Evolutionary conservation across 1,284 basidiomycete species (phyloP), one percentile per base, ranked within the genome.

Genomic region (Puccinia brachypodii): DNA sequence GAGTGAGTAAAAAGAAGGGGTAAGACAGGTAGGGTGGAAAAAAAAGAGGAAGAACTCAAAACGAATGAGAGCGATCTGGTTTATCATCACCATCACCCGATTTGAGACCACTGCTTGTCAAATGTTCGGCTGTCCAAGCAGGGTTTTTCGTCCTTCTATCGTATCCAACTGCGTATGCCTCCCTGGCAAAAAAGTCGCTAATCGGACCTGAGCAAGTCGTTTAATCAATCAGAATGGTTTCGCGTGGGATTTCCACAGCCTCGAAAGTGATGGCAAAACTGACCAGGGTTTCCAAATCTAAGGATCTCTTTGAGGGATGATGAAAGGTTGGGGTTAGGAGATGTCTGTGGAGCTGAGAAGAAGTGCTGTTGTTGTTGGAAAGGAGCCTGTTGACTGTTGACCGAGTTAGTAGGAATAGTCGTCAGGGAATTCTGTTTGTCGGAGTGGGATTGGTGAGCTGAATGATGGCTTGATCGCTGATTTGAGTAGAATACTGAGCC

Each of bases 141-240:
- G 96, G 95, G 88, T 99, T 96, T 33, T 94, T 89, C 82, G 96
- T 88, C 14, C 94, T 89, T 73, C 97, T 90, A 86, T 99, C 96
- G 87, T 99, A 99, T 2, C 91, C 93, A 3, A 94, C 91, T 33
- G 93, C 91, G 86, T 96, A 97, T 9, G 93, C 94, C 85, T 91
- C 90, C 58, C 94, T 90, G 44, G 91, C 89, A 60, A 97, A 89
- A 14, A 92, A 87, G 87, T 98, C 95, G 4, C 92, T 89, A 38
- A 94, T 89, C 16, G 95, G 95, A 22, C 95, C 95, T 94, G 83
- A 38, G 76, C 3, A 25, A 66, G 36, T 40, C 3, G 9, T 58
- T 58, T 58, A 28, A 6, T 58, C 31, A 28, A 66, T 40, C 16
- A 33, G 22, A 44, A 38, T 42, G 4, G 13, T 28, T 19, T 42